These are phyloP conservation scores for Suillus plorans DNA, from an alignment of 768 basidiomycete species.

Conservation along the genomic window DNA sequence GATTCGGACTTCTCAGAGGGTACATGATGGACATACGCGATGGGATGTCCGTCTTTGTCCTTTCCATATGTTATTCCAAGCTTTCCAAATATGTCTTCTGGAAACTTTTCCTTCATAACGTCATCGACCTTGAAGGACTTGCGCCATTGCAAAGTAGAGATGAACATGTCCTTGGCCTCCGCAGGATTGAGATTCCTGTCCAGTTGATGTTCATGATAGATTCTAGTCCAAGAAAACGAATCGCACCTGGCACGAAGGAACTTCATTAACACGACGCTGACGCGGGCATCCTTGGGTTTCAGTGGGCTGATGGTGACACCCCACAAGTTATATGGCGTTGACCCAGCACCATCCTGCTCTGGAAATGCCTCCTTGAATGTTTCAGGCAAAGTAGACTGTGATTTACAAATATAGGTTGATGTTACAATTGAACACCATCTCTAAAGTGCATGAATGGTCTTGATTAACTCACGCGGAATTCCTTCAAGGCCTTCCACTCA, in stretches of 20 bases:
- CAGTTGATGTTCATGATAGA: background rate
- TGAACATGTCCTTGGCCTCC: slow-evolving; percentile 64
- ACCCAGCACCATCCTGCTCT: slow-evolving; percentile 51
- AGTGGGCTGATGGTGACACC: slow-evolving; percentile 66
- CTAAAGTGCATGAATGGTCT: background rate
- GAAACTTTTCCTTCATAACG: slow-evolving; percentile 59
- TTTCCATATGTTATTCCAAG: slow-evolving; percentile 64
- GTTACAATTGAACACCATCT: background rate
- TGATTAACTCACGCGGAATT: slow-evolving; percentile 55
- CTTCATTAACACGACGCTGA: slow-evolving; percentile 78
- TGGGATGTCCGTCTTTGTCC: slow-evolving; percentile 71
- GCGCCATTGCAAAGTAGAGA: slow-evolving; percentile 71
- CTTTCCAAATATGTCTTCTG: slow-evolving; percentile 59
- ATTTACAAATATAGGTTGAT: slow-evolving; percentile 10
- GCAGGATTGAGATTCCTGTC: slow-evolving; percentile 49
- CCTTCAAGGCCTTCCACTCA: slow-evolving; percentile 72
- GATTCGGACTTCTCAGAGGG: background rate
- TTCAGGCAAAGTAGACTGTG: slow-evolving; percentile 43
- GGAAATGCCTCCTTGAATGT: slow-evolving; percentile 60
- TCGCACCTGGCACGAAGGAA: slow-evolving; percentile 73
- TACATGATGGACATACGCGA: slow-evolving; percentile 49
- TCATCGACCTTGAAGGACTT: slow-evolving; percentile 62
- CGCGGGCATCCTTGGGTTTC: slow-evolving; percentile 55
- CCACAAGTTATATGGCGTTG: slow-evolving; percentile 61
- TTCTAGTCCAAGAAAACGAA: background rate